Conservation (phyloP, 352 stramenopile genomes). For the Phytopythium mirpurense region DNA sequence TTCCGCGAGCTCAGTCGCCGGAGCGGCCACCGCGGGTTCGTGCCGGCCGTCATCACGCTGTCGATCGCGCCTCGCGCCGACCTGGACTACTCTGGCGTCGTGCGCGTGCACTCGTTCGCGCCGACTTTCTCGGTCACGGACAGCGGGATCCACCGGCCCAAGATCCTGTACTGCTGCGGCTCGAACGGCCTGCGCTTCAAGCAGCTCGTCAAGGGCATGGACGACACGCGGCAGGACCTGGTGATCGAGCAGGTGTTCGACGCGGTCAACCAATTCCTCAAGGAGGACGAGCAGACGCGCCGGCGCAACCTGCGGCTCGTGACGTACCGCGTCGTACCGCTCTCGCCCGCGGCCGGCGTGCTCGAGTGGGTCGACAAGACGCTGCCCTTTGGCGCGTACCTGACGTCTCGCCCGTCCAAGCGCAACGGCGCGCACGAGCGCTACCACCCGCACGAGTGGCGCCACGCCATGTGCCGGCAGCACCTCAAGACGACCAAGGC, state of each 20-base stretch:
- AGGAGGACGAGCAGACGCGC: constrained; percentile 50
- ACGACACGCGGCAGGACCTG: constrained; percentile 85
- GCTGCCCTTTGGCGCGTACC: constrained; percentile 91
- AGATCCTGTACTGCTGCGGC: constrained; percentile 96
- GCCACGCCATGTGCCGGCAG: constrained; percentile 70
- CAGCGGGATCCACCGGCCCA: constrained; percentile 94
- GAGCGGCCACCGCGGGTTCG: constrained; percentile 32
- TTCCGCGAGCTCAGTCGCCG: constrained; percentile 50
- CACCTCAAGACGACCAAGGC: constrained; percentile 79
- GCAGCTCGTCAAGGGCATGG: constrained; percentile 95
- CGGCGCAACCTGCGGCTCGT: constrained; percentile 84
- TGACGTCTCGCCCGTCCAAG: constrained; percentile 58
- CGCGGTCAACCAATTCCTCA: constrained; percentile 86
- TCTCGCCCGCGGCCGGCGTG: constrained; percentile 91
- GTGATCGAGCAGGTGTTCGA: constrained; percentile 90
- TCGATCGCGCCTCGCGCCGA: constrained; percentile 57
- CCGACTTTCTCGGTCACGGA: constrained; percentile 91
- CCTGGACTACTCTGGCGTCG: constrained; percentile 79
- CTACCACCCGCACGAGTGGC: constrained; percentile 95
- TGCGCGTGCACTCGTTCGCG: constrained; percentile 89
- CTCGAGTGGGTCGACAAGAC: constrained; percentile 99
- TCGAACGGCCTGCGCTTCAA: constrained; percentile 90
- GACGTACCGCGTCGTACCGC: constrained; percentile 95
- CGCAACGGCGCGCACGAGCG: constrained; percentile 84
- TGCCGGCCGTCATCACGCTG: constrained; percentile 78